These are phyloP conservation scores for Elsinoe ampelina DNA, from an alignment of 2,329 filamentous ascomycete species.

Conservation along the genomic window DNA sequence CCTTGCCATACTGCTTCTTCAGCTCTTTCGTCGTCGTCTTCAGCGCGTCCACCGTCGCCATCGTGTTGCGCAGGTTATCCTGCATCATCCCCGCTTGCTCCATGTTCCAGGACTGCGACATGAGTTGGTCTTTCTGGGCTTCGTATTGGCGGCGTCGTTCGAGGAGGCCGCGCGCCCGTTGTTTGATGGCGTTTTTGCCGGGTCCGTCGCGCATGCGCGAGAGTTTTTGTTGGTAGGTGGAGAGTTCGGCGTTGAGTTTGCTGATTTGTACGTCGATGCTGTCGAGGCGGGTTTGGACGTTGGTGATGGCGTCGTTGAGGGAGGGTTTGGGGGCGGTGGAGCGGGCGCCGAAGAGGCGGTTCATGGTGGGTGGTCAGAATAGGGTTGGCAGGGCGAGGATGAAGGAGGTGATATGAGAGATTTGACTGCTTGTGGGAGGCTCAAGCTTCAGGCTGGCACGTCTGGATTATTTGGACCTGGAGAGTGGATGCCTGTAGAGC, in stretches of 20 bases:
- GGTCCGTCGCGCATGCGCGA: conserved; percentile 91
- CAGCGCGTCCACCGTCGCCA: conserved; percentile 96
- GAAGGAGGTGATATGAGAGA: background rate
- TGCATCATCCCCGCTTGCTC: conserved; percentile 97
- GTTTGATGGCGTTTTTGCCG: conserved; percentile 83
- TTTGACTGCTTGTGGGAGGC: background rate
- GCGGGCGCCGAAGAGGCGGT: conserved; percentile 88
- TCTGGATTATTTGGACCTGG: background rate
- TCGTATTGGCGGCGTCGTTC: conserved; percentile 94
- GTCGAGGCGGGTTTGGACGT: conserved; percentile 74
- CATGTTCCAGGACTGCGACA: conserved; percentile 97
- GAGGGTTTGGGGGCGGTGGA: conserved; percentile 81
- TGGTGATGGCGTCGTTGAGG: conserved; percentile 70
- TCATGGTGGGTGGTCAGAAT: conserved; percentile 52
- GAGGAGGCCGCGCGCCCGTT: conserved; percentile 88
- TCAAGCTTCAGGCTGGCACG: background rate
- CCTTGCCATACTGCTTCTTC: conserved; percentile 89
- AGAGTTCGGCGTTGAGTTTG: conserved; percentile 80
- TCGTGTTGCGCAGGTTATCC: conserved; percentile 95
- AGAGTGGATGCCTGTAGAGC: background rate
- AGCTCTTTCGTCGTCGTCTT: conserved; percentile 93
- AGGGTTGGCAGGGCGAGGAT: background rate
- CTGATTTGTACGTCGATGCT: conserved; percentile 91
- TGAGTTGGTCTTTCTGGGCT: conserved; percentile 82
- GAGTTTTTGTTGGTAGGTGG: conserved; percentile 78